Evolutionary conservation across 768 basidiomycete genomes (phyloP).

Genomic region (Kwoniella bestiolae): DNA sequence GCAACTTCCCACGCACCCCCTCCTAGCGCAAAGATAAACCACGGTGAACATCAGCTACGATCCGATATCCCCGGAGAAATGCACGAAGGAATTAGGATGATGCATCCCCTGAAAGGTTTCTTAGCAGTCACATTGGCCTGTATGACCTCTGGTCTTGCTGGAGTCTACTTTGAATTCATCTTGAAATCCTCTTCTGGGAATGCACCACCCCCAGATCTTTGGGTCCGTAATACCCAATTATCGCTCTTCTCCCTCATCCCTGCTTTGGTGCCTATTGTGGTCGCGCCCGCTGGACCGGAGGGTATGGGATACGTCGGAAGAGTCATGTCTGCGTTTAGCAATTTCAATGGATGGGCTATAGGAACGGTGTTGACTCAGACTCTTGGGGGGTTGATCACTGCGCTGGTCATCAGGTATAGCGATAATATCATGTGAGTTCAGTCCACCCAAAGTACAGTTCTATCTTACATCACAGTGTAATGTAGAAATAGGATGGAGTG

Average conservation of each 20-base stretch:
- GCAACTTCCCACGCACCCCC: slow-evolving; percentile 12
- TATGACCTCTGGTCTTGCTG: slow-evolving; percentile 92
- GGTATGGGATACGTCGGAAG: slow-evolving; percentile 38
- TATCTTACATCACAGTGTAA: too few species aligned
- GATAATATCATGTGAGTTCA: slow-evolving; percentile 65
- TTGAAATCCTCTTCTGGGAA: slow-evolving; percentile 70
- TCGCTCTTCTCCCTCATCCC: slow-evolving; percentile 92
- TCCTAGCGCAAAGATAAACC: slow-evolving; percentile 5
- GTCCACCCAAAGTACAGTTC: too few species aligned
- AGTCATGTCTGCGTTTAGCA: slow-evolving; percentile 66
- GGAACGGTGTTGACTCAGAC: slow-evolving; percentile 86
- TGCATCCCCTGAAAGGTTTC: slow-evolving; percentile 85
- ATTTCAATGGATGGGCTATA: slow-evolving; percentile 92
- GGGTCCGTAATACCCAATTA: slow-evolving; percentile 96
- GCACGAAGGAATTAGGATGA: slow-evolving; percentile 59
- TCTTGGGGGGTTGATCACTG: slow-evolving; percentile 87
- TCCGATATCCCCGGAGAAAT: slow-evolving; percentile 32
- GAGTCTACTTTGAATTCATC: slow-evolving; percentile 98
- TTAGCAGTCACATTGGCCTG: slow-evolving; percentile 87
- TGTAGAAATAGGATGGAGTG: too few species aligned
- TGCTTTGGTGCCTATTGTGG: slow-evolving; percentile 76
- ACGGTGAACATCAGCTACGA: slow-evolving; percentile 35
- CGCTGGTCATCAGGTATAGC: slow-evolving; percentile 91
- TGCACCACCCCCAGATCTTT: slow-evolving; percentile 66
- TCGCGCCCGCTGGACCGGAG: slow-evolving; percentile 58